Conservation (phyloP, 441 rosid genomes). For the Bocquillonia castaneifolia region DNA sequence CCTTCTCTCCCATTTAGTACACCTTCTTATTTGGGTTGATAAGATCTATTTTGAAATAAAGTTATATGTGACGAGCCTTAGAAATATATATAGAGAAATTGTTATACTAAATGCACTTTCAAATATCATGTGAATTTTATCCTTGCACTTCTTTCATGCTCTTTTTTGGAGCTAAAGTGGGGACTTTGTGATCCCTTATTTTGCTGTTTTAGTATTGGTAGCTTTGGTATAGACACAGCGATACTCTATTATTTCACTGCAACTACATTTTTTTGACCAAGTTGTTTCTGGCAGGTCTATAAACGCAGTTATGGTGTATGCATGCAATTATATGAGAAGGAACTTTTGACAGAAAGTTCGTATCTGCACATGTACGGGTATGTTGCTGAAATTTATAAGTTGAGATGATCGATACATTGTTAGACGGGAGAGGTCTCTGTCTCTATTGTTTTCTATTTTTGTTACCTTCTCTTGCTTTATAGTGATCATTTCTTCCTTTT, state of each 20-base stretch:
- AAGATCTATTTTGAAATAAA: neutral
- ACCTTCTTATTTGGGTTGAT: neutral
- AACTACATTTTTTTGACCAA: constrained; percentile 5
- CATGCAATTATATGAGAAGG: constrained; percentile 82
- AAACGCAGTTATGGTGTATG: constrained; percentile 75
- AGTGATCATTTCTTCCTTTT: neutral
- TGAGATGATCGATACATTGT: neutral
- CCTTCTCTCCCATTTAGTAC: neutral
- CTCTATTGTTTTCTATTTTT: neutral
- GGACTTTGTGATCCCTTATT: constrained; percentile 8
- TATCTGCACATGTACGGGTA: constrained; percentile 78
- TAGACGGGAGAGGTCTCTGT: neutral
- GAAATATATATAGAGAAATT: neutral
- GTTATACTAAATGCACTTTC: too few relatives aligned
- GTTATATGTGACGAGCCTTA: neutral
- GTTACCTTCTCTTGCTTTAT: neutral
- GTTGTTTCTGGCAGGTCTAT: constrained; percentile 58
- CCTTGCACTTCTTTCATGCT: neutral
- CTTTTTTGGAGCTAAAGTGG: neutral
- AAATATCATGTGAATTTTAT: neutral
- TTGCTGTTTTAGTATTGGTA: neutral
- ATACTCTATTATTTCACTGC: too few relatives aligned
- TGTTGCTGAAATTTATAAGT: constrained; percentile 25
- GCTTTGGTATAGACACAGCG: neutral
- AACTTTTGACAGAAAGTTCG: constrained; percentile 68